Base-by-base conservation (phyloP, 331 rosid species). In the Phaseolus coccineus region DNA sequence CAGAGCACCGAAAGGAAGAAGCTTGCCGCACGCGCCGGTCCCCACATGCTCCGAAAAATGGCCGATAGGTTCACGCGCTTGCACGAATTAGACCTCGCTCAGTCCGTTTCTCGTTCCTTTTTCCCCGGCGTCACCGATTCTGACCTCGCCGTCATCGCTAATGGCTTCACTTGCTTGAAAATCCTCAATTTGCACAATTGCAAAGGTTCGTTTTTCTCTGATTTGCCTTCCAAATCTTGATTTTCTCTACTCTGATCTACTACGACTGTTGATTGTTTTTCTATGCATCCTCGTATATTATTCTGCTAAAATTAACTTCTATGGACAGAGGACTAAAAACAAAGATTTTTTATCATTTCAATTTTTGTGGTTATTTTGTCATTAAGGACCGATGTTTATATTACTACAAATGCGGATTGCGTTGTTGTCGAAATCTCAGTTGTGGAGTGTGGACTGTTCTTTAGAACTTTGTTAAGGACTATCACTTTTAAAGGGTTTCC, bases 1-100 rank as follows among this genome's bases (percentile, higher is more conserved):
- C 98, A 93, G 92, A 95, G 99, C 86, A 87, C 89, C 3, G 96
- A 90, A 79, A 87, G 98, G 96, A 93, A 83, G 94, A 93, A 78
- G 85, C 97, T 96, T 11, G 82, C 92, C 13, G 94, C 92, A 30
- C 98, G 99, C 39, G 99, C 99, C 3, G 99, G 96, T 1, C 90
- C 92, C 27, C 99, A 83, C 73, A 86, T 96, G 97, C 96, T 96
- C 44, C 92, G 85, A 2, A 89, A 73, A 82, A 87, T 96, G 91
- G 98, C 99, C 4, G 90, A 87, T 53, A 83, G 99, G 79, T 95
- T 95, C 85, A 87, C 90, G 31, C 80, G 91, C 47, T 88, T 93
- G 77, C 78, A 75, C 39, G 94, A 96, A 52, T 77, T 96, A 76
- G 98, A 93, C 81, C 91, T 93, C 31, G 89, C 98, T 2, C 99